Evolutionary conservation across 345 rosid genomes (phyloP).

Genomic region (Euphorbia peplus): DNA sequence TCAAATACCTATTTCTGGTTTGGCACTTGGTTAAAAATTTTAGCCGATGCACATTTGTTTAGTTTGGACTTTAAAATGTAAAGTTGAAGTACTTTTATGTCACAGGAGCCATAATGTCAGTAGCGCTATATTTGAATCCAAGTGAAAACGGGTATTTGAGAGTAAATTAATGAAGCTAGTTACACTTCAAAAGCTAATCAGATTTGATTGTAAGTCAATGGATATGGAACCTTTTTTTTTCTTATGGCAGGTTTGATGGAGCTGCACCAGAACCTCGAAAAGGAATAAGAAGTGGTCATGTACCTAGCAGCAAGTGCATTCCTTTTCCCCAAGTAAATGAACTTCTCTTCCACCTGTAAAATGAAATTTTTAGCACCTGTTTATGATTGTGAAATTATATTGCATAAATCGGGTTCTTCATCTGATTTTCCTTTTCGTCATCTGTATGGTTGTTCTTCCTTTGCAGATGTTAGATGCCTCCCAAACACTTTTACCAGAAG

Average conservation of each 20-base stretch:
- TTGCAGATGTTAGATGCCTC: slow-evolving; percentile 83
- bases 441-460: slow-evolving; percentile 19
- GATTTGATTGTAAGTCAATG: not conserved
- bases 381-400: not conserved
- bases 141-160: not conserved
- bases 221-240: slow-evolving; percentile 4
- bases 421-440: not conserved
- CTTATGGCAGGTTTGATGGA: slow-evolving; percentile 79
- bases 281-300: slow-evolving; percentile 90
- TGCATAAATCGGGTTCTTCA: not conserved
- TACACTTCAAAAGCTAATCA: not conserved
- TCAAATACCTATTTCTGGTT: too few relatives aligned
- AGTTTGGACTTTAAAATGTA: too few relatives aligned
- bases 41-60: too few relatives aligned
- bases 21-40: too few relatives aligned
- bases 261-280: slow-evolving; percentile 88
- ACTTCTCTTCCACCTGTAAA: not conserved
- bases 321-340: slow-evolving; percentile 70
- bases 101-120: too few relatives aligned
- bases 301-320: slow-evolving; percentile 92
- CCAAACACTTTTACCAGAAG: slow-evolving; percentile 68
- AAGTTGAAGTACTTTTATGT: too few relatives aligned
- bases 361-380: too few relatives aligned
- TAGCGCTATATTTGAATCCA: not conserved
- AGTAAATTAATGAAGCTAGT: slow-evolving; percentile 1